phyloP scores from a whole-genome alignment of 441 rosid species.

The Pelargonium australe region DNA sequence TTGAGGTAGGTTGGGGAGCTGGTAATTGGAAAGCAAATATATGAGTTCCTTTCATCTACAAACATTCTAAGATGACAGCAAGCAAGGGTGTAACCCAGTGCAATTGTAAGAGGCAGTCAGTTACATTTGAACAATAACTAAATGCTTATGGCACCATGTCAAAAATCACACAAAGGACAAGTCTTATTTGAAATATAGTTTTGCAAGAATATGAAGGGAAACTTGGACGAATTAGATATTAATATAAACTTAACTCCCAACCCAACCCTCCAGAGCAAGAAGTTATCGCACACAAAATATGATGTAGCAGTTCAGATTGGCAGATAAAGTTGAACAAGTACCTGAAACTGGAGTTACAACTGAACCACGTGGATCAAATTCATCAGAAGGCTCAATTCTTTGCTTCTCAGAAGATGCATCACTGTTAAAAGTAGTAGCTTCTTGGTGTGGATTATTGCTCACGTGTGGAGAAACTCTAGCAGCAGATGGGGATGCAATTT shows the following conservation, averaged over 20 bases:
- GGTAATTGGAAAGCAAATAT: conserved; percentile 2
- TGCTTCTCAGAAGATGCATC: conserved; percentile 33
- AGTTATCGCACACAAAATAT: not conserved
- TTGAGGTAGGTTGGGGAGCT: conserved; percentile 41
- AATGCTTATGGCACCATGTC: not conserved
- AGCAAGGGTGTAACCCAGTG: not conserved
- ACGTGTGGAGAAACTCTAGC: conserved; percentile 47
- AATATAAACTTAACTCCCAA: not conserved
- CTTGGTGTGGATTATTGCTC: conserved; percentile 32
- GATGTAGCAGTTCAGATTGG: not conserved
- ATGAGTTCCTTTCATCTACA: conserved; percentile 23
- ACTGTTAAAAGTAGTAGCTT: conserved; percentile 28
- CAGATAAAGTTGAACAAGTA: conserved; percentile 16
- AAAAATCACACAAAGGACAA: not conserved
- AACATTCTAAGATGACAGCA: conserved; percentile 7
- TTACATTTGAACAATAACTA: not conserved
- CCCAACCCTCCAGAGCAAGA: not conserved
- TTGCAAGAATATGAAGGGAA: not conserved
- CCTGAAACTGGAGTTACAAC: conserved; percentile 45
- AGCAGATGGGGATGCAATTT: conserved; percentile 40
- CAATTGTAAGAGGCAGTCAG: not conserved
- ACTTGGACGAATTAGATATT: not conserved
- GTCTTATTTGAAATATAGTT: not conserved
- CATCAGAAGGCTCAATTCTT: conserved; percentile 43
- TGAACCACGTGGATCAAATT: conserved; percentile 75